phyloP scores from a whole-genome alignment of 805 yeast genomes.

The Candida dendrica region DNA sequence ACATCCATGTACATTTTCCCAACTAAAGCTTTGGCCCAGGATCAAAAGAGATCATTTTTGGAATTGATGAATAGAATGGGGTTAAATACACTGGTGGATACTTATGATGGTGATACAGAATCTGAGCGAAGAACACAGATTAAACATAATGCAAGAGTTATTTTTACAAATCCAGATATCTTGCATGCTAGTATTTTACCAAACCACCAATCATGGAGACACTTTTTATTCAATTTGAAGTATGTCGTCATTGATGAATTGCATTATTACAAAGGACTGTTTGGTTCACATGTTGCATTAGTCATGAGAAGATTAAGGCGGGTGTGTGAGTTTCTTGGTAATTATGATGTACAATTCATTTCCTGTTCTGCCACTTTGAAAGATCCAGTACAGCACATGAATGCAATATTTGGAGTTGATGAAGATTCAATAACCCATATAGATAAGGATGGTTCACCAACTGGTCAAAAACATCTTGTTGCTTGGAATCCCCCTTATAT shows the following conservation, averaged over 20 bases:
- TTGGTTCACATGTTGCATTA: slow-evolving; percentile 88
- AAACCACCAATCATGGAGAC: slow-evolving; percentile 64
- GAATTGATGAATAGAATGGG: slow-evolving; percentile 48
- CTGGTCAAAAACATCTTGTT: slow-evolving; percentile 66
- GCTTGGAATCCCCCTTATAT: slow-evolving; percentile 81
- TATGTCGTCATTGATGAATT: slow-evolving; percentile 79
- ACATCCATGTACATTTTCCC: slow-evolving; percentile 91
- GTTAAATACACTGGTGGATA: slow-evolving; percentile 49
- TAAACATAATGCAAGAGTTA: slow-evolving; percentile 61
- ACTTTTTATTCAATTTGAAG: slow-evolving; percentile 55
- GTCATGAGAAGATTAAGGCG: slow-evolving; percentile 77
- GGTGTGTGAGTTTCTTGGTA: slow-evolving; percentile 47
- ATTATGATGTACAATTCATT: slow-evolving; percentile 53
- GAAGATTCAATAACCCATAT: slow-evolving; percentile 47
- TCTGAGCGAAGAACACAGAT: slow-evolving; percentile 42
- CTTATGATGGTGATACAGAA: slow-evolving; percentile 94
- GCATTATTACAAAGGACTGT: slow-evolving; percentile 83
- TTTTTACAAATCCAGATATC: slow-evolving; percentile 94
- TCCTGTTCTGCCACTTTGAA: slow-evolving; percentile 93
- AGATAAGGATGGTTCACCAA: slow-evolving; percentile 81
- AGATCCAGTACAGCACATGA: slow-evolving; percentile 68
- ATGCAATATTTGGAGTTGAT: slow-evolving; percentile 63
- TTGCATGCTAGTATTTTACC: slow-evolving; percentile 83
- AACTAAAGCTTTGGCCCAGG: slow-evolving; percentile 96
- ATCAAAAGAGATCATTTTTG: slow-evolving; percentile 77